Evolutionary conservation across 345 rosid genomes (phyloP).

Genomic region (Arabis hirsuta): DNA sequence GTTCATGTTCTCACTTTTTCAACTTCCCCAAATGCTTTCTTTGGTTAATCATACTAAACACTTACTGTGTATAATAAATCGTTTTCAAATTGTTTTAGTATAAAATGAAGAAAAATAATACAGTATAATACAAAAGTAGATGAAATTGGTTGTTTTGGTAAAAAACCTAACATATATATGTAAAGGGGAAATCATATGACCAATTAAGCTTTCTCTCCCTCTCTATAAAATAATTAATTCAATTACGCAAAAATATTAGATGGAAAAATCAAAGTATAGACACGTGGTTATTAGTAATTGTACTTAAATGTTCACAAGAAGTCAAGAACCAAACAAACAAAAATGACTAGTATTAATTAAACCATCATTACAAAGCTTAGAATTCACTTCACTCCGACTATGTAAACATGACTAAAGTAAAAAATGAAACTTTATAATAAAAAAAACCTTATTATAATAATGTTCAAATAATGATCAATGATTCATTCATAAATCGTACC

Average conservation of each 20-base stretch:
- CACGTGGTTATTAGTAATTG: conserved; percentile 28
- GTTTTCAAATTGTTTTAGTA: background rate
- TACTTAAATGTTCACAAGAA: conserved; percentile 4
- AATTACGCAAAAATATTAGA: background rate
- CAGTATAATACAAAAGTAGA: background rate
- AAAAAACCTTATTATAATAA: background rate
- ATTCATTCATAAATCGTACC: conserved; percentile 31
- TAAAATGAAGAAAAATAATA: background rate
- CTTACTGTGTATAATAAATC: background rate
- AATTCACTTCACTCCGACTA: conserved; percentile 11
- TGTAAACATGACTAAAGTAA: conserved; percentile 9
- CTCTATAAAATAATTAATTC: background rate
- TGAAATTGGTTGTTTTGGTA: conserved; percentile 26
- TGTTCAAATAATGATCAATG: conserved; percentile 33
- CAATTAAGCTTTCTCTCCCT: conserved; percentile 21
- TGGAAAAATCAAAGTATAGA: background rate
- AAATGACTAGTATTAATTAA: background rate
- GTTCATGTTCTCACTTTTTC: conserved; percentile 42
- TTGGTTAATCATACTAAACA: background rate
- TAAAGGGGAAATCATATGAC: conserved; percentile 30
- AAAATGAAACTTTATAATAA: background rate
- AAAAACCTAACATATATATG: conserved; percentile 36
- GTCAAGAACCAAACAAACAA: conserved; percentile 15
- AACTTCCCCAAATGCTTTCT: conserved; percentile 41
- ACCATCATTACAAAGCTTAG: conserved; percentile 9